These are phyloP conservation scores for Trametes versicolor DNA, from an alignment of 1,284 basidiomycete species.

Conservation along the genomic window DNA sequence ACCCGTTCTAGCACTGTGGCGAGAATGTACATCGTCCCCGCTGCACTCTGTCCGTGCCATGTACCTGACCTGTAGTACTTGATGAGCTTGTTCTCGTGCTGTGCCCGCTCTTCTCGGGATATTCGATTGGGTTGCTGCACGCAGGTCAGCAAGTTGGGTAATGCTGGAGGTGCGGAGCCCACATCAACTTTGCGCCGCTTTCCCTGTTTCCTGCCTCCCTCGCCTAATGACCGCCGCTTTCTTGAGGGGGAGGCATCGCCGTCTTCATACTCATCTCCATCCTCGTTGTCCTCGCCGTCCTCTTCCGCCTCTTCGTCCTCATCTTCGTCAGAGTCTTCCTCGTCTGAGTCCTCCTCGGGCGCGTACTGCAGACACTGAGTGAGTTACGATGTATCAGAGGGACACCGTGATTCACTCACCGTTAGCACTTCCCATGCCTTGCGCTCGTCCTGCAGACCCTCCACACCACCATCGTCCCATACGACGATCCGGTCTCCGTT, in stretches of 20 bases:
- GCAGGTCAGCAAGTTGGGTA: not conserved
- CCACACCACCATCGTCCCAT: conserved; percentile 91
- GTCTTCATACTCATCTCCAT: conserved; percentile 53
- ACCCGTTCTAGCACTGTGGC: conserved; percentile 90
- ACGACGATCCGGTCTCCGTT: conserved; percentile 79
- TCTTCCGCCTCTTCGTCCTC: conserved; percentile 48
- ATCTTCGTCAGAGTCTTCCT: conserved; percentile 58
- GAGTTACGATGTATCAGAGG: not conserved
- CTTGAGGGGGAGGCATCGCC: conserved; percentile 49
- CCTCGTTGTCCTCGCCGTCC: conserved; percentile 57
- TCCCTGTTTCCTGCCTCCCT: conserved; percentile 50
- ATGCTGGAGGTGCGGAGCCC: conserved; percentile 30
- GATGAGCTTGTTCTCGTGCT: conserved; percentile 70
- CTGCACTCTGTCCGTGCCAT: conserved; percentile 90
- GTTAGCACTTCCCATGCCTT: conserved; percentile 84
- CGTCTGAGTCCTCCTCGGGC: conserved; percentile 67
- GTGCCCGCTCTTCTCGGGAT: conserved; percentile 75
- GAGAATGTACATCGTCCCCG: conserved; percentile 90
- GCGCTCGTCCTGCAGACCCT: conserved; percentile 68
- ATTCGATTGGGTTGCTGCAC: conserved; percentile 55
- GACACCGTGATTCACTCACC: conserved; percentile 56
- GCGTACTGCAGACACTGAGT: conserved; percentile 63
- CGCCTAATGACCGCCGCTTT: conserved; percentile 65
- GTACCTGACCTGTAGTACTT: conserved; percentile 91
- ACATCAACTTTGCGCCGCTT: conserved; percentile 66